Conservation (phyloP, 768 basidiomycete species). For the Boletales sp. region DNA sequence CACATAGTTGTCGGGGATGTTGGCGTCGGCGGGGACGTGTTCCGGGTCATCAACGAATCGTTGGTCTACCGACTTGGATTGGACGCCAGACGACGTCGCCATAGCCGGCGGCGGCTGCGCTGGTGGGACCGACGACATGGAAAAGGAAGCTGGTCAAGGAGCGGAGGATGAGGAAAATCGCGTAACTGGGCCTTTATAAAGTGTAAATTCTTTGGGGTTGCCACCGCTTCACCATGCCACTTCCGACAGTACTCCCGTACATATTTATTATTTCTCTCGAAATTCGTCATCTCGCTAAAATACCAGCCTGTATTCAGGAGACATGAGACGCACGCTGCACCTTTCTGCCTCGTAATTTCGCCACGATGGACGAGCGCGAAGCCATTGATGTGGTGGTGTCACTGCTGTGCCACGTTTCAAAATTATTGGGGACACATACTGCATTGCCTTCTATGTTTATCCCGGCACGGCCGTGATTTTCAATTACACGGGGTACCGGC, state of each 20-base stretch:
- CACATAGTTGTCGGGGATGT: conserved; percentile 83
- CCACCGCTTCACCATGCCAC: conserved; percentile 13
- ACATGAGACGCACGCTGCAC: neutral
- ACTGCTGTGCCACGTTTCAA: neutral
- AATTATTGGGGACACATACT: conserved; percentile 17
- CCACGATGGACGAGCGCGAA: too few species aligned
- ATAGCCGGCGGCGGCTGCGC: conserved; percentile 13
- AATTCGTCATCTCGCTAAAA: neutral
- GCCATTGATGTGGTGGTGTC: too few species aligned
- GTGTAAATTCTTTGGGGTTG: conserved; percentile 35
- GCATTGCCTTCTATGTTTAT: neutral
- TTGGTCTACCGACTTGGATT: conserved; percentile 1
- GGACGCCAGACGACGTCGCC: neutral
- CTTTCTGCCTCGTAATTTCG: neutral
- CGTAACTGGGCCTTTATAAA: conserved; percentile 20
- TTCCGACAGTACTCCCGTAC: too few species aligned
- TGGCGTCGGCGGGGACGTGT: conserved; percentile 43
- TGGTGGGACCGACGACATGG: conserved; percentile 27
- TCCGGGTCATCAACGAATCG: conserved; percentile 27
- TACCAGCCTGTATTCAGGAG: neutral
- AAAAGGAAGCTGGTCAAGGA: conserved; percentile 20
- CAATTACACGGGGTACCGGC: neutral
- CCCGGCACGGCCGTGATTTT: neutral
- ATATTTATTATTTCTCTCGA: too few species aligned
- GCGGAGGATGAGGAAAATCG: conserved; percentile 8